Base-by-base conservation (phyloP, 2,329 filamentous ascomycete genomes). In the Ascocoryne sarcoides region DNA sequence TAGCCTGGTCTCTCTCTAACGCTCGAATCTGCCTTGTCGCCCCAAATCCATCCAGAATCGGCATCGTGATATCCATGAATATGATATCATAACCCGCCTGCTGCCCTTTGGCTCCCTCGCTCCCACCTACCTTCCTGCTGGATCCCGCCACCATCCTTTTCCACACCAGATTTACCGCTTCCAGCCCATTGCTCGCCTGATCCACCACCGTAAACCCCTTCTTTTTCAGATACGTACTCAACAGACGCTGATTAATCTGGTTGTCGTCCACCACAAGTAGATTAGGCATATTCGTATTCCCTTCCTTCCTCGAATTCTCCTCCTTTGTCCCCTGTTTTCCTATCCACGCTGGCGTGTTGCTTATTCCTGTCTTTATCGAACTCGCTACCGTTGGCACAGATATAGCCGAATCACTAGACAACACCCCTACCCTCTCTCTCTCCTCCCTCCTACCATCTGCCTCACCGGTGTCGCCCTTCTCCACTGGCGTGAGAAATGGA, bases 31-130 rank as follows among this genome's bases (percentile, higher is more conserved):
- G 61, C 8, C 62, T 60, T 7, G 71, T 75, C 0, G 68, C 63
- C 15, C 67, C 66, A 10, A 72, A 58, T 0, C 69, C 69, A 46
- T 76, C 66, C 48, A 76, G 67, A 4, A 75, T 60, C 0, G 73
- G 73, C 73, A 76, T 76, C 4, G 53, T 54, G 63, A 68, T 65
- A 46, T 76, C 73, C 65, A 69, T 60, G 21, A 60, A 63, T 2
- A 73, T 63, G 31, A 70, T 62, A 29, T 65, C 63, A 36, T 64
- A 66, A 0, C 57, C 50, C 33, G 65, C 60, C 20, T 55, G 56
- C 5, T 68, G 56, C n/a, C n/a, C n/a, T n/a, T n/a, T n/a, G n/a
- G n/a, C n/a, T n/a, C n/a, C n/a, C n/a, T n/a, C n/a, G n/a, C n/a
- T n/a, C n/a, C n/a, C n/a, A n/a, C n/a, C n/a, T n/a, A n/a, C n/a